A percentile compares a stretch with the other conserved stretches of the same genome.
phyloP scores from a whole-genome alignment of 805 yeast genomes.

The Metschnikowia sp. region DNA sequence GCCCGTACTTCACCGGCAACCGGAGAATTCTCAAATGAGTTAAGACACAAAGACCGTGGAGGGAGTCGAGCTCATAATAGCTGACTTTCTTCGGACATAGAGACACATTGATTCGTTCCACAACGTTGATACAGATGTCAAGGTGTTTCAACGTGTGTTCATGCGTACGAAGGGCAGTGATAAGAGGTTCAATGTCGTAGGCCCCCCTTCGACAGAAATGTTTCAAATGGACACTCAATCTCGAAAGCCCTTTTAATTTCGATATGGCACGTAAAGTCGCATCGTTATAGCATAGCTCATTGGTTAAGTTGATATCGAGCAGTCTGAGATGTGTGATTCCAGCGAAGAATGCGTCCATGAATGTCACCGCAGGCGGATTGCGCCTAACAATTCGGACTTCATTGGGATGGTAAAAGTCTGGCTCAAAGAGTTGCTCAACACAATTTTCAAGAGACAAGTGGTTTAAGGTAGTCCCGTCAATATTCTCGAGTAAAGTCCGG shows the following conservation, averaged over 20 bases:
- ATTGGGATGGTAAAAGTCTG: neutral
- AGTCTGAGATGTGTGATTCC: slow-evolving; percentile 4
- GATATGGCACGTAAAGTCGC: slow-evolving; percentile 8
- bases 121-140: slow-evolving; percentile 13
- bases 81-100: slow-evolving; percentile 11
- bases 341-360: slow-evolving; percentile 10
- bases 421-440: slow-evolving; percentile 6
- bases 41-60: slow-evolving; percentile 8
- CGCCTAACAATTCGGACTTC: slow-evolving; percentile 8
- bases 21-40: slow-evolving; percentile 5
- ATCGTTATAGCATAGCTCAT: slow-evolving; percentile 13
- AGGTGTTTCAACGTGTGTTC: slow-evolving; percentile 9
- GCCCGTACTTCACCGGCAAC: slow-evolving; percentile 11
- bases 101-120: slow-evolving; percentile 1
- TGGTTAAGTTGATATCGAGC: slow-evolving; percentile 12
- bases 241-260: slow-evolving; percentile 1
- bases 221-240: slow-evolving; percentile 12
- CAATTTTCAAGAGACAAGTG: slow-evolving; percentile 14
- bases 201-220: slow-evolving; percentile 4
- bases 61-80: slow-evolving; percentile 5
- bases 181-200: slow-evolving; percentile 10
- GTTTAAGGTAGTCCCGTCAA: slow-evolving; percentile 3
- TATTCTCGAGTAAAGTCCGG: neutral
- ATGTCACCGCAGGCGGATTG: slow-evolving; percentile 12
- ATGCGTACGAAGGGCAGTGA: slow-evolving; percentile 11